Evolutionary conservation across 345 rosid genomes (phyloP), one percentile per base, ranked within the genome.

Genomic region (Psidium friedrichsthalianum): DNA sequence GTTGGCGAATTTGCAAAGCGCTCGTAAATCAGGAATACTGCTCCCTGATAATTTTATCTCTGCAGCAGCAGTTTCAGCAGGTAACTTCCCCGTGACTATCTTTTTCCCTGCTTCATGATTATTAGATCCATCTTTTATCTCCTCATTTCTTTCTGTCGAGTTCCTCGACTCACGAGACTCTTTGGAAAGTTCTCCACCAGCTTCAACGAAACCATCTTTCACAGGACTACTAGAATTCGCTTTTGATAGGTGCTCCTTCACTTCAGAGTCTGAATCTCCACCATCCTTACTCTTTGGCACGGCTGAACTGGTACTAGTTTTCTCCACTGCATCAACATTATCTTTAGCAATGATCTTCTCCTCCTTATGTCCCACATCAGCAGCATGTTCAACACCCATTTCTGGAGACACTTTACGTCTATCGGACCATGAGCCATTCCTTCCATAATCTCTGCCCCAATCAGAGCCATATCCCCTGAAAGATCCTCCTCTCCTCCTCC

Each of bases 391-490:
- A 86, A 89, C 86, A 47, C 92, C 98, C 21, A 82, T 89, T 69
- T 93, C 58, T 36, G 59, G 59, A 51, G 58, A 82, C 93, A 56
- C 88, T 87, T 90, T 91, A 90, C 55, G 90, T 82, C 93, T 90
- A 69, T 94, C 98, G 5, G 96, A 93, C 95, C 95, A 94, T 42
- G 98, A 91, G 5, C 94, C 93, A 49, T 89, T 91, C 90, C 96
- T 93, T 86, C 94, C 96, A 74, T 91, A 89, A 32, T 93, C 98
- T 89, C 92, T 91, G 83, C 93, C 92, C 88, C 92, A 94, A 76
- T 95, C 98, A 3, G 91, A 92, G 74, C 93, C 90, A 85, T 89
- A 87, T 84, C 89, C 87, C 83, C 90, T 93, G 56, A 90, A 87
- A 76, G 91, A 88, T 74, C 93, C 97, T 49, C 93, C 93, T 86